A percentile compares a stretch with the other conserved stretches of the same genome.
Evolutionary conservation across 129 eudicot species (phyloP).

Genomic region (carrot (Daucus carota)): DH1_v3.0 NC_030381.2:50361001-50361500

Average conservation of each 20-base stretch:
- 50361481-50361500: neutral
- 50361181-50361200: conserved; percentile 34
- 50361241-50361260: neutral
- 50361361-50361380: conserved; percentile 17
- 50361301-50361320: conserved; percentile 14
- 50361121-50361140: conserved; percentile 52
- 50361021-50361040: conserved; percentile 46
- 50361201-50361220: conserved; percentile 45
- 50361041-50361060: conserved; percentile 46
- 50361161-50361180: conserved; percentile 25
- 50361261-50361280: neutral
- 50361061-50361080: conserved; percentile 43
- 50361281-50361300: neutral
- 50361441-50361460: neutral
- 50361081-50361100: conserved; percentile 47
- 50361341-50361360: conserved; percentile 17
- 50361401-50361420: conserved; percentile 17
- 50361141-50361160: conserved; percentile 56
- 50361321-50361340: conserved; percentile 7
- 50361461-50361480: neutral
- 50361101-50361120: conserved; percentile 33
- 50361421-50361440: neutral
- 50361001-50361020: conserved; percentile 28
- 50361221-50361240: neutral
- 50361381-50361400: conserved; percentile 15